phyloP scores from a whole-genome alignment of 768 basidiomycete genomes.

The Mycena albidolilacea region DNA sequence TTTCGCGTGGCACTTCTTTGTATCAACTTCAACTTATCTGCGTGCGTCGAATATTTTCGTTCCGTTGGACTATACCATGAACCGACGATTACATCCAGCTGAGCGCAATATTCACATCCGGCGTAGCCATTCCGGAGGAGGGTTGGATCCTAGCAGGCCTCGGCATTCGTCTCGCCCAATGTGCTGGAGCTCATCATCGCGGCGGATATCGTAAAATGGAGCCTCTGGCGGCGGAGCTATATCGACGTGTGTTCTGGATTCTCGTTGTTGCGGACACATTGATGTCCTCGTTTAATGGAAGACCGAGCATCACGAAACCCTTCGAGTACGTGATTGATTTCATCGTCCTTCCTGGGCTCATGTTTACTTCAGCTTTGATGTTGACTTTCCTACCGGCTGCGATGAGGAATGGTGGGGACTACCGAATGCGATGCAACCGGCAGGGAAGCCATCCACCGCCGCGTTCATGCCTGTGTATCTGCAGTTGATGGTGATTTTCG shows the following conservation, averaged over 20 bases:
- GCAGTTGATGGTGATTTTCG: slow-evolving; percentile 12
- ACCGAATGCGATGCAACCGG: slow-evolving; percentile 63
- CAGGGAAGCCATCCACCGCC: slow-evolving; percentile 51
- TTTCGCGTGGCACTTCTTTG: slow-evolving; percentile 9
- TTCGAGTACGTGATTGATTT: slow-evolving; percentile 16
- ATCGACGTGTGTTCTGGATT: slow-evolving; percentile 22
- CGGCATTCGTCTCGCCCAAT: slow-evolving; percentile 24
- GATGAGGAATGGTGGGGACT: slow-evolving; percentile 62
- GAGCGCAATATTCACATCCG: slow-evolving; percentile 3
- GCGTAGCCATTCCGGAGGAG: slow-evolving; percentile 12
- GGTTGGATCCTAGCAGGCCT: neutral
- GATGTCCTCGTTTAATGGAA: slow-evolving; percentile 21
- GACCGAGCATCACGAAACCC: neutral
- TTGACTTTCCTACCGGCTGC: slow-evolving; percentile 18
- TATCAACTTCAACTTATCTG: slow-evolving; percentile 14
- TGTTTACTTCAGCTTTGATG: slow-evolving; percentile 14
- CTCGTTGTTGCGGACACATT: slow-evolving; percentile 2
- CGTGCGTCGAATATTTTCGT: slow-evolving; percentile 1
- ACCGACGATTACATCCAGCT: neutral
- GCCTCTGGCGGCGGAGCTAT: slow-evolving; percentile 20
- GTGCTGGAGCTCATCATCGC: slow-evolving; percentile 27
- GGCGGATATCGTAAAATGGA: neutral
- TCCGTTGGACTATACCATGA: neutral
- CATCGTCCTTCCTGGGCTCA: neutral
- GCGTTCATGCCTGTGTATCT: slow-evolving; percentile 32